Percentiles rank a stretch among this genome's conserved stretches.
These are phyloP conservation scores for Phytophthora pisi DNA, from an alignment of 352 stramenopile species.

Conservation along the genomic window DNA sequence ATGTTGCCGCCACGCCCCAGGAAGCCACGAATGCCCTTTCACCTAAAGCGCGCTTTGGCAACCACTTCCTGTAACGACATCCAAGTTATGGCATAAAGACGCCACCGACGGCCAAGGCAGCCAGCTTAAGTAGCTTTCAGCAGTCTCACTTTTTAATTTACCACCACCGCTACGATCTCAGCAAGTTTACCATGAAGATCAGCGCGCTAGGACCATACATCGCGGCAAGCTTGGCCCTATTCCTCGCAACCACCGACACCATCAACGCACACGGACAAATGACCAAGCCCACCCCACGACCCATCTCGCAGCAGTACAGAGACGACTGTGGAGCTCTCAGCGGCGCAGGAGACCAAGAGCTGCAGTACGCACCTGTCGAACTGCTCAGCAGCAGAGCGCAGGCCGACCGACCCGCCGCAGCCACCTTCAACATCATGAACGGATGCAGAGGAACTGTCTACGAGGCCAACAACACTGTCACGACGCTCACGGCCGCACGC, in stretches of 20 bases:
- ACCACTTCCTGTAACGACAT: too few species aligned
- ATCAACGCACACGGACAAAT: constrained; percentile 45
- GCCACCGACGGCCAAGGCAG: background rate
- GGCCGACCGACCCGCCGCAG: constrained; percentile 40
- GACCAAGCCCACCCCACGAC: constrained; percentile 33
- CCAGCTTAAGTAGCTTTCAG: too few species aligned
- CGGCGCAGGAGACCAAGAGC: constrained; percentile 52
- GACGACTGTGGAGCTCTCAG: constrained; percentile 48
- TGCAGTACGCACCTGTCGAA: constrained; percentile 58
- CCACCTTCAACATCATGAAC: constrained; percentile 72
- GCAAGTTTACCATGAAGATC: constrained; percentile 24
- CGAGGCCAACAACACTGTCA: constrained; percentile 51
- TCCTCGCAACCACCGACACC: constrained; percentile 7
- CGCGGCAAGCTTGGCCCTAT: constrained; percentile 3
- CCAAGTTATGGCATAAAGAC: too few species aligned
- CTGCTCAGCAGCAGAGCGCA: constrained; percentile 57
- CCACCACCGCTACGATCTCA: background rate
- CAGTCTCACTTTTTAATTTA: constrained; percentile 15
- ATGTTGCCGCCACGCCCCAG: background rate
- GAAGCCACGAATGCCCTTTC: background rate
- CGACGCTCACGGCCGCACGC: constrained; percentile 39
- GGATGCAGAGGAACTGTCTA: constrained; percentile 65
- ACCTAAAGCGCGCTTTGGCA: too few species aligned
- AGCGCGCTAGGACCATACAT: constrained; percentile 11
- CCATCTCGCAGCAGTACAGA: constrained; percentile 47